Percentiles rank a stretch among this genome's conserved stretches.
Evolutionary conservation across 2,329 filamentous ascomycete genomes (phyloP).

Genomic region (Fusarium nelsonii): DNA sequence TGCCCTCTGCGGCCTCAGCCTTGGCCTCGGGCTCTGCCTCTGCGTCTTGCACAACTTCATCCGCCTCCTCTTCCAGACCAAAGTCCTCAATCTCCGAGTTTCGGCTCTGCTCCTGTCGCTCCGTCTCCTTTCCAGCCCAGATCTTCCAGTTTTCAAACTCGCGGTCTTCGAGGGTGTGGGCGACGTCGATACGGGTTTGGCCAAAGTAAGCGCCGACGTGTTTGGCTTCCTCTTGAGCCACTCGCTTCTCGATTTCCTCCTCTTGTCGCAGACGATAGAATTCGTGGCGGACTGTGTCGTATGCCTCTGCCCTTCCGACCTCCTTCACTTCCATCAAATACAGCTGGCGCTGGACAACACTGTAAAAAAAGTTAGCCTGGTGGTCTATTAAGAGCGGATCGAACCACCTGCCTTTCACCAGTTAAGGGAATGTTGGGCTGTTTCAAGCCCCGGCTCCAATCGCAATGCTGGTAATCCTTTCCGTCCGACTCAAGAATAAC

Average conservation of each 20-base stretch:
- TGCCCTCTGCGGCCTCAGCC: constrained; percentile 38
- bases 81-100: constrained; percentile 60
- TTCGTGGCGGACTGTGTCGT: constrained; percentile 88
- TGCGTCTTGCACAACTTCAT: constrained; percentile 32
- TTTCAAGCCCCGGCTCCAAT: constrained; percentile 82
- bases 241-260: constrained; percentile 83
- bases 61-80: constrained; percentile 55
- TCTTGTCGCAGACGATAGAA: constrained; percentile 88
- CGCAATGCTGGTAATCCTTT: constrained; percentile 78
- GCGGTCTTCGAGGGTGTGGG: constrained; percentile 84
- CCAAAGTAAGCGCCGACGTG: constrained; percentile 91
- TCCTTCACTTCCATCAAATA: constrained; percentile 79
- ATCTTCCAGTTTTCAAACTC: constrained; percentile 86
- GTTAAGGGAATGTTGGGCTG: constrained; percentile 82
- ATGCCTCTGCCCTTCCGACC: constrained; percentile 69
- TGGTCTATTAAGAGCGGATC: not conserved
- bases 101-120: constrained; percentile 55
- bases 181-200: constrained; percentile 77
- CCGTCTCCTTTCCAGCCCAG: constrained; percentile 73
- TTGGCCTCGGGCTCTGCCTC: constrained; percentile 46
- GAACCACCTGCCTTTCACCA: constrained; percentile 65
- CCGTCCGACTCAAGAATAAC: constrained; percentile 88
- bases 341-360: constrained; percentile 91
- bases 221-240: constrained; percentile 89
- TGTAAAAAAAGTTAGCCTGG: constrained; percentile 55